These are phyloP conservation scores for Nakazawaea peltata DNA, from an alignment of 805 yeast genomes.

Conservation along the genomic window DNA sequence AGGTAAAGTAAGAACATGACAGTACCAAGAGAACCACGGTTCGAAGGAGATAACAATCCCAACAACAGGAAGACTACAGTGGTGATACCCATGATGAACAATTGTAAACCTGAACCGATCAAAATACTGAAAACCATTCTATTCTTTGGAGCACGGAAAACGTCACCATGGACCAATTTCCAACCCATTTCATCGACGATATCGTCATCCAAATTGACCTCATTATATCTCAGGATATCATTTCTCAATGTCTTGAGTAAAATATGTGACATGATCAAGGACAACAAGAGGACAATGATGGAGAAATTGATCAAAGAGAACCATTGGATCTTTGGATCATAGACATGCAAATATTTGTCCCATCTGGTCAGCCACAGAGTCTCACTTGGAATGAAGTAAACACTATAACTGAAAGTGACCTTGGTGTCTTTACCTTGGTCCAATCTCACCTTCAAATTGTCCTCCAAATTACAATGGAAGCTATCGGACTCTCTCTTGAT, in stretches of 20 bases:
- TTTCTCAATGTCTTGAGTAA: conserved; percentile 71
- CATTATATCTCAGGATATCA: conserved; percentile 86
- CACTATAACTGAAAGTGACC: conserved; percentile 83
- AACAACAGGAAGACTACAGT: conserved; percentile 78
- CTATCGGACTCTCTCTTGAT: conserved; percentile 12
- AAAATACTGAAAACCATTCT: conserved; percentile 69
- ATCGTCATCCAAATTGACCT: conserved; percentile 78
- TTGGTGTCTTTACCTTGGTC: conserved; percentile 39
- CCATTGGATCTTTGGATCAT: conserved; percentile 94
- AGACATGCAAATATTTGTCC: conserved; percentile 92
- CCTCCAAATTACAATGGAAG: conserved; percentile 15
- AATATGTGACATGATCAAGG: conserved; percentile 71
- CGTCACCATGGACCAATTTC: conserved; percentile 94
- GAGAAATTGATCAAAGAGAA: conserved; percentile 85
- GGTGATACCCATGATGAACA: conserved; percentile 64
- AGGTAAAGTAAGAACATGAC: conserved; percentile 83
- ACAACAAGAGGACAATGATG: conserved; percentile 67
- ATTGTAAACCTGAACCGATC: conserved; percentile 83
- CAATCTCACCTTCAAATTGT: conserved; percentile 36
- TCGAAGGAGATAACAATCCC: conserved; percentile 88
- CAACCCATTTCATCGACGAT: conserved; percentile 93
- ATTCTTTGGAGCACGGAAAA: conserved; percentile 74
- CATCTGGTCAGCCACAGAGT: conserved; percentile 97
- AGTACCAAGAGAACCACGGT: conserved; percentile 89
- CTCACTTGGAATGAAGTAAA: conserved; percentile 56